Base-by-base conservation (phyloP, 169 alveolate species). In the Perkinsus chesapeaki region DNA sequence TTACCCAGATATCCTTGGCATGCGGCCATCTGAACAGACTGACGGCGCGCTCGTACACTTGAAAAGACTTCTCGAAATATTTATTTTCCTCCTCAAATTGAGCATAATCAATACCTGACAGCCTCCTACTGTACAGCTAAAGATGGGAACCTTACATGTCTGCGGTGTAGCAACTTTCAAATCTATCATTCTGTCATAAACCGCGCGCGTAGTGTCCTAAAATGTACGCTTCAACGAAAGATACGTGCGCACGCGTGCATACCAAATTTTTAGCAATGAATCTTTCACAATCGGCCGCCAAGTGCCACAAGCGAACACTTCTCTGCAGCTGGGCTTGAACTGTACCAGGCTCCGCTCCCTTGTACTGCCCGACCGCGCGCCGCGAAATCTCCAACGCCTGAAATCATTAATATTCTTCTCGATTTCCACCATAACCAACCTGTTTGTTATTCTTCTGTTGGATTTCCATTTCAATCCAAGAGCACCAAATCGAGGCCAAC, bases 41-140 rank as follows among this genome's bases (percentile, higher is more conserved):
- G 9, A 97, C 39, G 47, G 98, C 98, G 91, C 96, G 94, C 92
- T 97, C 98, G 95, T 95, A 97, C 0, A 96, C 97, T 93, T 96
- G 95, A 93, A 96, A 97, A 0, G 96, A 91, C 93, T 96, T 97
- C 93, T 97, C 98, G 94, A 95, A 96, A 73, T 94, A 96, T 39
- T 95, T 93, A 92, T 96, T 94, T 34, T 94, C 92, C 93, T 95
- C 95, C 9, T 96, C 91, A 47, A 95, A 94, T 20, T 94, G 39
- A 5, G 95, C 95, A 93, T 95, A 96, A 92, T 96, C 96, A 16
- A 96, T 93, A 20, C 82, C 82, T 60, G 31, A n/a, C n/a, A n/a
- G n/a, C n/a, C n/a, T n/a, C 82, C 82, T 27, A 60, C 12, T 27
- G 36, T 1, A 60, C 31, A 34, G 82, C 27, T 27, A 1, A 20